Percentiles rank a stretch among this genome's conserved stretches.
phyloP scores from a whole-genome alignment of 352 stramenopile genomes.

The Phytophthora podocarpi region DNA sequence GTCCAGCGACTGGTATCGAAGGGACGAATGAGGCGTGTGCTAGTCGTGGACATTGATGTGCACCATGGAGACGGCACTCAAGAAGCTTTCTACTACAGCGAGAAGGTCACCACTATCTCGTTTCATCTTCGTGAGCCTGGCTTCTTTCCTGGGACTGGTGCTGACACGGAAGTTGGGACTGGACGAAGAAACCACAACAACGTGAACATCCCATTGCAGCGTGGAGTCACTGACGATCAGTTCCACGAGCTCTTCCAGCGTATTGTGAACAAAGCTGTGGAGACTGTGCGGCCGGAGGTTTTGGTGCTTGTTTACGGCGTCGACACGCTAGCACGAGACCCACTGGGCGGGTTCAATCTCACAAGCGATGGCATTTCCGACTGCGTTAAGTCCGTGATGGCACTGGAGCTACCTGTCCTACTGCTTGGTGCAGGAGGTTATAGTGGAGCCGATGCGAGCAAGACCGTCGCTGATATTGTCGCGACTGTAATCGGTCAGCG shows the following conservation, averaged over 20 bases:
- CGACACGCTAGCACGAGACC: conserved; percentile 58
- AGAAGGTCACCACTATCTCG: conserved; percentile 54
- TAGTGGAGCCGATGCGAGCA: conserved; percentile 59
- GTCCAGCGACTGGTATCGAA: conserved; percentile 98
- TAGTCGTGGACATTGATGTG: conserved; percentile 66
- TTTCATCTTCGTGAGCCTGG: conserved; percentile 54
- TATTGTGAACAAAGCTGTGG: conserved; percentile 42
- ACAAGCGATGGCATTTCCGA: conserved; percentile 42
- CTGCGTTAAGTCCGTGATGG: conserved; percentile 39
- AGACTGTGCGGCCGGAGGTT: conserved; percentile 45
- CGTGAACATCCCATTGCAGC: conserved; percentile 67
- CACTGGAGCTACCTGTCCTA: conserved; percentile 47
- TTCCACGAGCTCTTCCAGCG: conserved; percentile 57
- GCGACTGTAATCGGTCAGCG: conserved; percentile 44
- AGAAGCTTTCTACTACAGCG: conserved; percentile 60
- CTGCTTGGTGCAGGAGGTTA: conserved; percentile 73
- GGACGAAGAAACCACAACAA: conserved; percentile 48
- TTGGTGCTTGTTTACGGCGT: conserved; percentile 74
- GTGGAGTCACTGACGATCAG: conserved; percentile 55
- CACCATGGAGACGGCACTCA: conserved; percentile 69
- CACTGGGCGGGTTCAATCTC: conserved; percentile 57
- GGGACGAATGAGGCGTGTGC: conserved; percentile 30
- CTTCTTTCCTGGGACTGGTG: conserved; percentile 60
- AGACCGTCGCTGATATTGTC: conserved; percentile 56
- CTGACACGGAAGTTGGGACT: conserved; percentile 25